These are phyloP conservation scores for Ganoderma multipileum DNA, from an alignment of 1,284 basidiomycete species.

Conservation along the genomic window DNA sequence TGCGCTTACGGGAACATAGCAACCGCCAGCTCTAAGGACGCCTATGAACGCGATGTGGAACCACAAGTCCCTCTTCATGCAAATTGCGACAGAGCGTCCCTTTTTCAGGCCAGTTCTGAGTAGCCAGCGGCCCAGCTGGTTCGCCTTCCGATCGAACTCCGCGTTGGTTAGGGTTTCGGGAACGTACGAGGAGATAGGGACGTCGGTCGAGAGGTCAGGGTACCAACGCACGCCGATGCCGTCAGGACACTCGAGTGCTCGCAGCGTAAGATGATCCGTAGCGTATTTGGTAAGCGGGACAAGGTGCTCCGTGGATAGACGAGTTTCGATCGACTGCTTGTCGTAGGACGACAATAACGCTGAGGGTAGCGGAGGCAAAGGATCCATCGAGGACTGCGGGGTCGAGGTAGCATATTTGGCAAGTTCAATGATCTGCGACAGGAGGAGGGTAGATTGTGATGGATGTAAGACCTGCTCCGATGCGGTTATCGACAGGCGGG, in stretches of 20 bases:
- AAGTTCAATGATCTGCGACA: constrained; percentile 38
- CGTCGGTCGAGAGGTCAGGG: constrained; percentile 41
- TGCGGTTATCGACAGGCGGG: constrained; percentile 29
- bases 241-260: constrained; percentile 41
- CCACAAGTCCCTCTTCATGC: constrained; percentile 50
- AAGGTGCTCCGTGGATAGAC: constrained; percentile 34
- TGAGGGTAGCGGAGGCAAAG: constrained; percentile 36
- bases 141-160: constrained; percentile 47
- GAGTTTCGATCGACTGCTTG: constrained; percentile 38
- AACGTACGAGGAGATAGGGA: constrained; percentile 32
- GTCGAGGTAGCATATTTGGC: constrained; percentile 19
- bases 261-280: constrained; percentile 47
- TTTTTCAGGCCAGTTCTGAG: constrained; percentile 44
- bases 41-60: constrained; percentile 56
- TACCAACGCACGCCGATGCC: constrained; percentile 49
- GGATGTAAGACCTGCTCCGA: constrained; percentile 34
- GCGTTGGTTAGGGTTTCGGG: constrained; percentile 44
- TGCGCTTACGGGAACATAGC: constrained; percentile 56
- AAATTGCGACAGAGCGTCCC: constrained; percentile 57
- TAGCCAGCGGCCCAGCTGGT: constrained; percentile 54
- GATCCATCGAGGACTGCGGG: constrained; percentile 25
- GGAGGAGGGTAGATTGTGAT: constrained; percentile 34
- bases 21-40: constrained; percentile 58
- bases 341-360: constrained; percentile 45
- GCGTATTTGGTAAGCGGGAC: constrained; percentile 41